These are phyloP conservation scores for Amanita pseudoporphyria DNA, from an alignment of 768 basidiomycete species.

Conservation along the genomic window DNA sequence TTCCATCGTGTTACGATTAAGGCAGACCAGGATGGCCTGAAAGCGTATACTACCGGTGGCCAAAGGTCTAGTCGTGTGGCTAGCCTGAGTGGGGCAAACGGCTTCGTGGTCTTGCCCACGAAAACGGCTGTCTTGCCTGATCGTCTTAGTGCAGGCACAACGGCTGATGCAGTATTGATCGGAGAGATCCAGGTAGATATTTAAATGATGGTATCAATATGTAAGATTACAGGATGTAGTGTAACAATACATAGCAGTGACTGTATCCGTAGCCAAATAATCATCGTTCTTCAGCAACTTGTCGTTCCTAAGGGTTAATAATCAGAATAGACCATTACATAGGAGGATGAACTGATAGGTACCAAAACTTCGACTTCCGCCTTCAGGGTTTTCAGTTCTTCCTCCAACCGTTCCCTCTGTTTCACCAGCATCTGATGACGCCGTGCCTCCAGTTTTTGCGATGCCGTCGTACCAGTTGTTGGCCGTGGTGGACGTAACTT, in stretches of 20 bases:
- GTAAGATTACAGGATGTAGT: not conserved
- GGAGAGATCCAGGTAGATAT: slow-evolving; percentile 63
- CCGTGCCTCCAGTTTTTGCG: slow-evolving; percentile 59
- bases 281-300: not conserved
- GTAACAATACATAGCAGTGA: not conserved
- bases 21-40: slow-evolving; percentile 35
- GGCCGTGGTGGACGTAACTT: slow-evolving; percentile 34
- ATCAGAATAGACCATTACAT: not conserved
- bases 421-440: slow-evolving; percentile 54
- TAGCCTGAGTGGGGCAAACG: slow-evolving; percentile 76
- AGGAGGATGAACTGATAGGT: slow-evolving; percentile 8
- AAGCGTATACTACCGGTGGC: slow-evolving; percentile 75
- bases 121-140: slow-evolving; percentile 21
- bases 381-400: slow-evolving; percentile 49
- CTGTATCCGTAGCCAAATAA: not conserved
- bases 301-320: not conserved
- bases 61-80: slow-evolving; percentile 79
- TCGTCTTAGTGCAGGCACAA: slow-evolving; percentile 42
- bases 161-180: slow-evolving; percentile 53
- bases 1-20: slow-evolving; percentile 72
- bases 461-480: slow-evolving; percentile 38
- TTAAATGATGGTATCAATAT: not conserved
- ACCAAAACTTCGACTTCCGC: slow-evolving; percentile 54
- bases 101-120: slow-evolving; percentile 59
- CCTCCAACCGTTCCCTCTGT: slow-evolving; percentile 60